Conservation (phyloP, 306 rosid species). For the Crataegus laevigata region DNA sequence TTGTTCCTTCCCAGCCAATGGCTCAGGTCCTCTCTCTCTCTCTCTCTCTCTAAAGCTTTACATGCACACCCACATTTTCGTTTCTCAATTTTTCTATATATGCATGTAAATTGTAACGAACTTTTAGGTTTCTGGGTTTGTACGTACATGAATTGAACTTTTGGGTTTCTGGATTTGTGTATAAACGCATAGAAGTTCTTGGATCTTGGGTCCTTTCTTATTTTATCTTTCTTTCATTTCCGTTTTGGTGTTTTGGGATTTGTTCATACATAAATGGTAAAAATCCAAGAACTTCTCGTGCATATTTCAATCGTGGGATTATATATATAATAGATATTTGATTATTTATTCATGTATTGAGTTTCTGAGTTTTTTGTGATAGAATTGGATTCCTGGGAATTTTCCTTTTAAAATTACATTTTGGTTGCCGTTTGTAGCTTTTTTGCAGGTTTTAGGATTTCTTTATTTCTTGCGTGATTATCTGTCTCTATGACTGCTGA, state of each 20-base stretch:
- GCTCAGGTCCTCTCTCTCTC: conserved; percentile 51
- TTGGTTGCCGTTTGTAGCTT: neutral
- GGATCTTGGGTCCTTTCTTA: neutral
- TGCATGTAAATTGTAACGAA: neutral
- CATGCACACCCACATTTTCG: neutral
- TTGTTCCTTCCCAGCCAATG: conserved; percentile 95
- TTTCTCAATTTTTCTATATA: neutral
- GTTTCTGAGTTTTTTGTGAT: neutral
- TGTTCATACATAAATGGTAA: neutral
- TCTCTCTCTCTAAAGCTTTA: neutral
- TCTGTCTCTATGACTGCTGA: neutral
- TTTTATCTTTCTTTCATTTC: neutral
- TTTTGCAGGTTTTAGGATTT: neutral
- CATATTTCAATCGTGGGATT: neutral
- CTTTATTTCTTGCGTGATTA: neutral
- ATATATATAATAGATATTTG: neutral
- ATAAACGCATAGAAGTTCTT: neutral
- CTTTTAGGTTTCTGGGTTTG: neutral
- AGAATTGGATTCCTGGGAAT: neutral
- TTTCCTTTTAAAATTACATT: neutral
- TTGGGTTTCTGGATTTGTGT: neutral
- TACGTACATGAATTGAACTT: neutral
- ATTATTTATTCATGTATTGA: neutral
- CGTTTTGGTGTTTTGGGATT: neutral
- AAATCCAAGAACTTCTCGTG: neutral